A percentile compares a stretch with the other conserved stretches of the same genome.
phyloP scores from a whole-genome alignment of 371 early-diverging fungal species.

The Mucor piriformis region DNA sequence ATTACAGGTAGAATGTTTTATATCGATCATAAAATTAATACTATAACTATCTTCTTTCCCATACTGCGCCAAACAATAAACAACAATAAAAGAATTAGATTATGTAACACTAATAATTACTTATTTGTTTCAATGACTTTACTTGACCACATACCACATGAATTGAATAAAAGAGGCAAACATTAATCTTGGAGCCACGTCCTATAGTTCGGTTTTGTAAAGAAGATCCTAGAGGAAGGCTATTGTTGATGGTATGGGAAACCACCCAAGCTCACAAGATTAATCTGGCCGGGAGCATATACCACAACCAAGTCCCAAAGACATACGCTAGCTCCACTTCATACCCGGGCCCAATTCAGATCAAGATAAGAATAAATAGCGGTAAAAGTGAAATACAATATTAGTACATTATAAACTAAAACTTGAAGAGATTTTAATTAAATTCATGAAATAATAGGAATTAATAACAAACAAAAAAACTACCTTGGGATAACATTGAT shows the following conservation, averaged over 20 bases:
- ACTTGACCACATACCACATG: too few species aligned
- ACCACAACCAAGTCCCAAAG: conserved; percentile 15
- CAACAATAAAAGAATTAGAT: conserved; percentile 11
- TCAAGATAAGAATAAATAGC: conserved; percentile 16
- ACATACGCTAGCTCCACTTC: conserved; percentile 14
- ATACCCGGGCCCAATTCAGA: conserved; percentile 11
- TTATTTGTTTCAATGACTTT: conserved; percentile 8
- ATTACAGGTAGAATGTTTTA: too few species aligned
- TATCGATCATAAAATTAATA: too few species aligned
- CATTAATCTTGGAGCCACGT: conserved; percentile 16
- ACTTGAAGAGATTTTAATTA: conserved; percentile 3
- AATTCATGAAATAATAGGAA: conserved; percentile 4
- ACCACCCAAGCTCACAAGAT: conserved; percentile 18
- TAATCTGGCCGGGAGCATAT: conserved; percentile 13
- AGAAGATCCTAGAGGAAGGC: conserved; percentile 19
- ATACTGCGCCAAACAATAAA: conserved; percentile 4
- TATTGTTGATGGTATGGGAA: conserved; percentile 17
- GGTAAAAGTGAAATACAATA: conserved; percentile 6
- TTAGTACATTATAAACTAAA: conserved; percentile 10
- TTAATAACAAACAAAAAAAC: conserved; percentile 1
- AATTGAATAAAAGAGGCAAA: conserved; percentile 10
- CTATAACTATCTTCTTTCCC: too few species aligned
- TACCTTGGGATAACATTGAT: neutral
- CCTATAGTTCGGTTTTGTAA: conserved; percentile 12
- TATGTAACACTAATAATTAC: too few species aligned